phyloP scores from a whole-genome alignment of 106 monocot species.

The Triglochin maritima region DNA sequence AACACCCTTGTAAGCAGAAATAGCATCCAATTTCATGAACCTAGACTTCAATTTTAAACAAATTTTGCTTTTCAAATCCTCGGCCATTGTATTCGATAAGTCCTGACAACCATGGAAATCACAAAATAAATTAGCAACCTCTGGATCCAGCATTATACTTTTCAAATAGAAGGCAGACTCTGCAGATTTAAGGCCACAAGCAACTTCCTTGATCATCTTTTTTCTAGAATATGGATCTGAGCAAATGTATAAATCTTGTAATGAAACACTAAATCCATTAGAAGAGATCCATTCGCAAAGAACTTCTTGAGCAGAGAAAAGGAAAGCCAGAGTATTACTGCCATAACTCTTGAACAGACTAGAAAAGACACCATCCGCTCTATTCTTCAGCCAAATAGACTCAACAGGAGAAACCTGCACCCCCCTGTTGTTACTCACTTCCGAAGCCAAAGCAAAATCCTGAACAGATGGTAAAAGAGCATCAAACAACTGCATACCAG shows the following conservation, averaged over 20 bases:
- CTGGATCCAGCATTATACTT: conserved; percentile 32
- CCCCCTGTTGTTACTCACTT: conserved; percentile 18
- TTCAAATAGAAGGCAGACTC: conserved; percentile 27
- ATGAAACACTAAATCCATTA: conserved; percentile 66
- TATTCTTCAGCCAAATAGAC: conserved; percentile 41
- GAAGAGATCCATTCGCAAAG: conserved; percentile 74
- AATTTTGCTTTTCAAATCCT: conserved; percentile 1
- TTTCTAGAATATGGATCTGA: conserved; percentile 37
- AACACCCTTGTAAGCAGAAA: conserved; percentile 56
- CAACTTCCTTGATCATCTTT: conserved; percentile 59
- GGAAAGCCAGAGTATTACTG: conserved; percentile 44
- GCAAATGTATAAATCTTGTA: conserved; percentile 66
- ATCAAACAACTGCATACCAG: conserved; percentile 60
- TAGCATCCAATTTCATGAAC: conserved; percentile 21
- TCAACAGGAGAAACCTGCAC: conserved; percentile 18
- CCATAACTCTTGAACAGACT: conserved; percentile 44
- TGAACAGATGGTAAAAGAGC: conserved; percentile 44
- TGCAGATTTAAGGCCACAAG: conserved; percentile 50
- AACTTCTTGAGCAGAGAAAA: conserved; percentile 46
- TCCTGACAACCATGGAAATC: conserved; percentile 19
- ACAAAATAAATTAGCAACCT: conserved; percentile 14
- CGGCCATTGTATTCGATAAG: conserved; percentile 1
- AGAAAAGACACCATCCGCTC: conserved; percentile 32
- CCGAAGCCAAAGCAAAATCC: conserved; percentile 17
- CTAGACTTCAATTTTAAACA: conserved; percentile 3